phyloP scores from a whole-genome alignment of 2,329 filamentous ascomycete genomes.

The Fusarium ramigenum region DNA sequence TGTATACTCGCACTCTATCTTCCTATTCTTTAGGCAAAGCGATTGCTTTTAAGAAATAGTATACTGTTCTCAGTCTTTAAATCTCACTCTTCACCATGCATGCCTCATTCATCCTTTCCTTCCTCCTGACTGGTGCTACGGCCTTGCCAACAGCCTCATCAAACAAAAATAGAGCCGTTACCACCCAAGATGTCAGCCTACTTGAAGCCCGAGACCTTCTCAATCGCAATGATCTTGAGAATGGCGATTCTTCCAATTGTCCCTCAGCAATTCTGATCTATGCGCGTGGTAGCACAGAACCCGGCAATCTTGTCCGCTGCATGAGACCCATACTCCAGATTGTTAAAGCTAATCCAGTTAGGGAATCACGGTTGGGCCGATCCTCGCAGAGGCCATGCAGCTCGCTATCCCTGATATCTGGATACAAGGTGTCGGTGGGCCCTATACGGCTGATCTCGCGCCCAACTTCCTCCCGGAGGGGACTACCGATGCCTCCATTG shows the following conservation, averaged over 20 bases:
- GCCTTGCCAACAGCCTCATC: neutral
- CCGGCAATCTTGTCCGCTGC: neutral
- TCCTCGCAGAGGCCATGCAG: neutral
- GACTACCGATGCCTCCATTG: neutral
- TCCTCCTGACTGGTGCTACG: neutral
- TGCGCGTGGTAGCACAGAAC: neutral
- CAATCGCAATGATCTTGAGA: conserved; percentile 1
- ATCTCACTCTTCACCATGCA: neutral
- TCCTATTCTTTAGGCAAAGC: neutral
- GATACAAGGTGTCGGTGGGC: conserved; percentile 7
- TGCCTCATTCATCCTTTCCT: neutral
- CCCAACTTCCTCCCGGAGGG: neutral
- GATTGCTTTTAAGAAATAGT: rapidly evolving
- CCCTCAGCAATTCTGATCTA: conserved; percentile 9
- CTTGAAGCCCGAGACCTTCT: neutral
- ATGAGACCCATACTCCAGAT: rapidly evolving
- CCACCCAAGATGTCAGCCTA: neutral
- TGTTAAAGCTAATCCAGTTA: neutral
- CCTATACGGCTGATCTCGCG: neutral
- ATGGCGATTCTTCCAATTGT: neutral
- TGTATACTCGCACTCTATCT: rapidly evolving
- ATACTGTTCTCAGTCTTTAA: rapidly evolving
- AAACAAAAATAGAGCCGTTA: rapidly evolving
- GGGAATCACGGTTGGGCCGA: neutral
- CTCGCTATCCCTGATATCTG: neutral